Base-by-base conservation (phyloP, 2,329 filamentous ascomycete species). In the Colletotrichum costaricense region DNA sequence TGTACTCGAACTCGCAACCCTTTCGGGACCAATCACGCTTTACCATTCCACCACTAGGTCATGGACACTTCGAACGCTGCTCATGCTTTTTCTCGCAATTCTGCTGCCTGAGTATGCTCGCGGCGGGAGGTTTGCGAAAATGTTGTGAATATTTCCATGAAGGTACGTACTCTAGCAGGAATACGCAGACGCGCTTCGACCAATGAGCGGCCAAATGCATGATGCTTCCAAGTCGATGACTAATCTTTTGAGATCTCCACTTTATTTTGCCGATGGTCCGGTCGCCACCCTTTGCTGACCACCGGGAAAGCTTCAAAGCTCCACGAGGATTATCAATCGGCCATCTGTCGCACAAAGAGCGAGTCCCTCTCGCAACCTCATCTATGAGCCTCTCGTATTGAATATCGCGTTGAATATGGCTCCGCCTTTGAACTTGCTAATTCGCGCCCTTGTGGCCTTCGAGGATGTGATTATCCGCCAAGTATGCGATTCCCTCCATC, bases 401-500 rank as follows among this genome's bases (percentile, higher is more conserved):
- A 30, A 12, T 8, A 19, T 5, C 24, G 30, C 14, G 19, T 22
- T 16, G 14, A 46, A 14, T 14, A 73, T 73, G 71, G 71, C 71
- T 6, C 67, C 67, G 2, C 70, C 71, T 49, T 30, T 71, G 7
- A 73, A 73, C 19, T 2, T 73, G 22, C 33, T 73, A 1, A 33
- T 73, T 2, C 71, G 71, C 62, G 71, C 71, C 14, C 60, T 73
- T 14, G 71, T 73, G 33, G 71, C 71, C 28, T 73, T 73, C 8
- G 71, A 73, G 38, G 71, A 73, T 28, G 71, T 73, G 33, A 62
- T 73, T 28, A 73, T 73, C 33, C 67, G 67, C 54, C 71, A 73
- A 67, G 71, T 65, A 14, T 49, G 71, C 33, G 30, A 26, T 12
- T 22, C 19, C 6, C 35, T 33, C 33, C 33, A 14, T 26, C 33